Base-by-base conservation (phyloP, 1,284 basidiomycete genomes). In the Cutaneotrichosporon curvatum region DNA sequence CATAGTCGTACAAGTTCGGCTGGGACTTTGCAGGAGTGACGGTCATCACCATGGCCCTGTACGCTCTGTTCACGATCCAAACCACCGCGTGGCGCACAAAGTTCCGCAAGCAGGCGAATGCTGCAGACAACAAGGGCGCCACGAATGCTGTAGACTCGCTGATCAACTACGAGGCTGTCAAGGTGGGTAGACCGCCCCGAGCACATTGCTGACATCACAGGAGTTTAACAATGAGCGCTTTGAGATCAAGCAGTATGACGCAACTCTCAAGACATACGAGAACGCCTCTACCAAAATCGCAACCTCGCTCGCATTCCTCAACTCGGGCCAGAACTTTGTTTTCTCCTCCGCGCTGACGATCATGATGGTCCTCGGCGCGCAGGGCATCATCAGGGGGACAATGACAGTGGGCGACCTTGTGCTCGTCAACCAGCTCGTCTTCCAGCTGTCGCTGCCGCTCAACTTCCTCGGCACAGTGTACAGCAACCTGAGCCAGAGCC, bases 341-440 rank as follows among this genome's bases (percentile, higher is more conserved):
- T 98, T 97, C 73, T 91, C 88, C 0, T 82, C 81, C 12, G 90
- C 91, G 0, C 70, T 98, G 62, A 98, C 94, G 0, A 77, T 84
- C 48, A 92, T 95, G 74, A 98, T 98, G 94, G 83, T 95, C 59
- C 76, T 98, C 48, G 91, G 92, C 4, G 92, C 94, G 0, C 89
- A 97, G 66, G 92, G 92, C 0, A 84, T 98, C 5, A 73, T 91
- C 37, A 85, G 90, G 57, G 91, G 90, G 86, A 90, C 87, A 0
- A 97, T 98, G 94, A 96, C 92, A 2, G 80, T 98, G 20, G 95
- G 94, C 10, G 94, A 98, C 66, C 79, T 98, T 18, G 95, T 98
- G 53, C 95, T 98, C 87, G 85, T 95, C 60, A 98, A 98, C 70
- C 94, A 97, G 67, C 79, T 98, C n/a, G 91, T 98, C 32, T 98